Evolutionary conservation across 2,329 filamentous ascomycete species (phyloP), one percentile per base, ranked within the genome.

Genomic region (Coniochaeta sp.): DNA sequence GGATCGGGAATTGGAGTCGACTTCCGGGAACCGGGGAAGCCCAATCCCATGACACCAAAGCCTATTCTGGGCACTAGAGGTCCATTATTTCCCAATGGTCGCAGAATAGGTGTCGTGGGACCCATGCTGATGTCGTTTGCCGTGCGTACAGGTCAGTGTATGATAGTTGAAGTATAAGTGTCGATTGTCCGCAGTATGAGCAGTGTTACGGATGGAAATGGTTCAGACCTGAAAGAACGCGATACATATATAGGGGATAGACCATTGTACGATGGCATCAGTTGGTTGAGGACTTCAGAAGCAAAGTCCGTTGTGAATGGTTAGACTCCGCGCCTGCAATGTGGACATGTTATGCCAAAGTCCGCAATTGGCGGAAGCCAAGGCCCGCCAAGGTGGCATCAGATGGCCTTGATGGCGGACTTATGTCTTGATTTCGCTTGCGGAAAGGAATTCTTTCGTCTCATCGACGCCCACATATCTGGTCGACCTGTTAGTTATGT

Each of bases 401-500:
- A 2, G 28, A 31, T 31, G 9, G 28, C 14, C 3, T 52, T 6
- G 26, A 16, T 14, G 28, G 14, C 14, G 12, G 47, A 17, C 7
- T 31, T 14, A 52, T 28, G 22, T 52, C 8, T 52, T 28, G 47
- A 2, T n/a, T 31, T 26, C 47, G 11, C 3, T 52, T 31, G 22
- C 26, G 36, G 61, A 52, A 22, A 67, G 61, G 33, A 68, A 69
- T 31, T 67, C 63, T 43, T 67, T 67, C 54, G 63, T 62, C 55
- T 59, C 66, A 60, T 70, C 69, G 8, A 64, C 52, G 14, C 69
- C 69, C 59, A 70, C 65, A 57, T 67, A 70, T 36, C 68, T 70
- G 55, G 11, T 16, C 9, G 44, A 24, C 22, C 1, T 22, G 47
- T 68, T 58, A 68, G 64, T 38, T 33, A 36, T 43, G 19, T 11